phyloP scores from a whole-genome alignment of 2,329 filamentous ascomycete genomes.

The Fusarium sp. region DNA sequence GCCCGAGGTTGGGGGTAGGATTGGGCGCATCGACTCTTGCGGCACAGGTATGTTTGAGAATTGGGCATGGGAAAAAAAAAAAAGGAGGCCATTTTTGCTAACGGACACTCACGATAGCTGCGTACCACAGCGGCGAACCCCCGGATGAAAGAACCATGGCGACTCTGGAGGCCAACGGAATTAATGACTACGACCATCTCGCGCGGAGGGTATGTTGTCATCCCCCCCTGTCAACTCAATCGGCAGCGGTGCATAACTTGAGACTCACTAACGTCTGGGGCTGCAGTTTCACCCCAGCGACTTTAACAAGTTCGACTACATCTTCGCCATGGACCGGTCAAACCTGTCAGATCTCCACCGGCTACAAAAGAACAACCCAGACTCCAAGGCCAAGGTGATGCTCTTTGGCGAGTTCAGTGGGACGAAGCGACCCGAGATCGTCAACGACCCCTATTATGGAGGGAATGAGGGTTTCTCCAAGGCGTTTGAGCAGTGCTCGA shows the following conservation, averaged over 20 bases:
- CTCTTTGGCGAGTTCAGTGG: constrained; percentile 88
- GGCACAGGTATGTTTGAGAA: constrained; percentile 72
- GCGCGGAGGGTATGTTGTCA: constrained; percentile 75
- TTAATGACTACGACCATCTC: constrained; percentile 80
- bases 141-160: constrained; percentile 88
- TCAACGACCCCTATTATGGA: constrained; percentile 95
- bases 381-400: constrained; percentile 74
- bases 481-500: constrained; percentile 85
- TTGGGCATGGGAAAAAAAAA: neutral
- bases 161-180: constrained; percentile 79
- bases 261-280: constrained; percentile 13
- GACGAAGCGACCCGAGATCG: constrained; percentile 72
- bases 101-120: constrained; percentile 60
- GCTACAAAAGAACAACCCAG: constrained; percentile 68
- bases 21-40: constrained; percentile 84
- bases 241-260: neutral
- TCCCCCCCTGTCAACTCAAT: neutral
- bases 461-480: constrained; percentile 82
- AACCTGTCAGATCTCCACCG: constrained; percentile 80
- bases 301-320: constrained; percentile 89
- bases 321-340: constrained; percentile 91
- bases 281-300: constrained; percentile 71
- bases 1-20: constrained; percentile 67
- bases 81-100: constrained; percentile 9
- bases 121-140: constrained; percentile 82